These are phyloP conservation scores for Lachancea fermentati DNA, from an alignment of 805 yeast genomes.

Conservation along the genomic window DNA sequence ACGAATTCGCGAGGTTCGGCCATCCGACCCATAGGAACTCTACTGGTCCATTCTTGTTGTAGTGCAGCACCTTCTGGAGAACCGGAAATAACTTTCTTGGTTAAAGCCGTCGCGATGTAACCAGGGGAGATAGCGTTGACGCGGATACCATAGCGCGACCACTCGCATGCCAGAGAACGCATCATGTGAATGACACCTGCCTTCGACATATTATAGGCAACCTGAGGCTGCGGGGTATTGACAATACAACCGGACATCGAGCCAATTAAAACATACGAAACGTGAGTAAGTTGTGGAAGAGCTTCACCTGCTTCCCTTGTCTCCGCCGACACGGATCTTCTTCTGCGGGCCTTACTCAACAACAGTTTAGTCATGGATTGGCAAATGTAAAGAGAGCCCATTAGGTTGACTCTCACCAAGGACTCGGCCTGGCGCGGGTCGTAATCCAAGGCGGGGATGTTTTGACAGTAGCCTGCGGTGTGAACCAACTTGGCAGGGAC, in stretches of 20 bases:
- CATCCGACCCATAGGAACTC: slow-evolving; percentile 74
- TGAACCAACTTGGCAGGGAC: slow-evolving; percentile 63
- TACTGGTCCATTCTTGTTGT: slow-evolving; percentile 67
- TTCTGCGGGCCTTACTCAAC: slow-evolving; percentile 19
- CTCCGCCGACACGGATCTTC: slow-evolving; percentile 47
- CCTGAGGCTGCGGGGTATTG: slow-evolving; percentile 74
- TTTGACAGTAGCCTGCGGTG: slow-evolving; percentile 84
- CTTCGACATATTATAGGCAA: slow-evolving; percentile 78
- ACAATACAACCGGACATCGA: slow-evolving; percentile 76
- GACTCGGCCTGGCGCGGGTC: slow-evolving; percentile 66
- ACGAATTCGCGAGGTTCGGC: slow-evolving; percentile 81
- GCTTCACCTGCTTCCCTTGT: slow-evolving; percentile 39
- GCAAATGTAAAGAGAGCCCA: slow-evolving; percentile 64
- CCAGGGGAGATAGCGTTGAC: slow-evolving; percentile 79
- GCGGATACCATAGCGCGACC: slow-evolving; percentile 73
- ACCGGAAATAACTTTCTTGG: slow-evolving; percentile 61
- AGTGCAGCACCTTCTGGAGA: slow-evolving; percentile 40
- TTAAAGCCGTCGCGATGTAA: slow-evolving; percentile 73
- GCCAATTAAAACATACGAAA: slow-evolving; percentile 61
- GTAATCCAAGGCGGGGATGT: slow-evolving; percentile 70
- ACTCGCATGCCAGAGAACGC: slow-evolving; percentile 70
- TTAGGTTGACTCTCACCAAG: slow-evolving; percentile 62
- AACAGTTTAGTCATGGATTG: slow-evolving; percentile 21
- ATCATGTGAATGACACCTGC: slow-evolving; percentile 82
- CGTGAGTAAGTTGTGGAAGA: slow-evolving; percentile 27